Evolutionary conservation across 2,329 filamentous ascomycete genomes (phyloP).

Genomic region (Venturia carpophila): DNA sequence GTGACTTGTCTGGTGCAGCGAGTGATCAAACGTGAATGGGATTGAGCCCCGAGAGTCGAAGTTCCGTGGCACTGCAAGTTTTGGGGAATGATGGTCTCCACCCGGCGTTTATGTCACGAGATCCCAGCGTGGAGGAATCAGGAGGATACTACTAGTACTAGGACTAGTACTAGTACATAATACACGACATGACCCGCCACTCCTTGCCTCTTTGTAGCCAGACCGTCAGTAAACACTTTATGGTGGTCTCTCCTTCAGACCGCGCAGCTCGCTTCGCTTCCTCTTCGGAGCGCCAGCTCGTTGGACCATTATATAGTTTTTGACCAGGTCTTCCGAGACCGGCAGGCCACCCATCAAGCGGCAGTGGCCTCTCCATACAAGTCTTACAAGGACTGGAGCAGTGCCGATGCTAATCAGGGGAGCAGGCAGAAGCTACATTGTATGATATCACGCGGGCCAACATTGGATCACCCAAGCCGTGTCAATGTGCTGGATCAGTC

Average conservation of each 20-base stretch:
- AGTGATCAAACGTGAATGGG: neutral
- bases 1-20: neutral
- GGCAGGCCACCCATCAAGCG: neutral
- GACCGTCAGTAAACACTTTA: neutral
- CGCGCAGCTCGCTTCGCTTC: neutral
- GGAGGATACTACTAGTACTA: no score
- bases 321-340: neutral
- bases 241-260: neutral
- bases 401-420: neutral
- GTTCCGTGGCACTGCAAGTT: neutral
- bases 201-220: neutral
- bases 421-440: neutral
- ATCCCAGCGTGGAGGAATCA: neutral
- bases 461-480: neutral
- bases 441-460: neutral
- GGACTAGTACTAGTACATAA: no score
- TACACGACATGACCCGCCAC: neutral
- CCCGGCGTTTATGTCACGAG: neutral
- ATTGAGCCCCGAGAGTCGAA: neutral
- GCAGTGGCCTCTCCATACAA: neutral
- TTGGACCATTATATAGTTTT: neutral
- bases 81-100: neutral
- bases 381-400: neutral
- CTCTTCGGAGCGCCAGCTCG: neutral
- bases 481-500: neutral